Conservation (phyloP, 2,329 filamentous ascomycete genomes). For the Trichothecium roseum region DNA sequence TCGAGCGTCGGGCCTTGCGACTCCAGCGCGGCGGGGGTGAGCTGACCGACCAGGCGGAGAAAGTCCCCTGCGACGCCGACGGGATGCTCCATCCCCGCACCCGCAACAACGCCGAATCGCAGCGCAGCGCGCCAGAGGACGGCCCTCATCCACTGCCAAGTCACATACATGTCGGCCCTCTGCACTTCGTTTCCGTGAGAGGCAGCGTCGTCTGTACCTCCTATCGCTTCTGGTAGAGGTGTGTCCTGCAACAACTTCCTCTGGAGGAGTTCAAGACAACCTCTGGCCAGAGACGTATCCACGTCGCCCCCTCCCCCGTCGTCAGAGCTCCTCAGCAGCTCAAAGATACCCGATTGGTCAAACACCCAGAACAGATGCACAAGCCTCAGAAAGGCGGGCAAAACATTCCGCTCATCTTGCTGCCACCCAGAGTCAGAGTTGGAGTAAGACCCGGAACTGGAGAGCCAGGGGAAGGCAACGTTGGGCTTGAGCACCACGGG, state of each 20-base stretch:
- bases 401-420: slow-evolving; percentile 30
- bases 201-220: too few species aligned
- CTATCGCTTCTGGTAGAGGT: background rate
- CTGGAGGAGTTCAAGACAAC: slow-evolving; percentile 28
- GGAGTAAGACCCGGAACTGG: slow-evolving; percentile 13
- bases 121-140: slow-evolving; percentile 33
- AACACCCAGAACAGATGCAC: slow-evolving; percentile 39
- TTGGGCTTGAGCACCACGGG: slow-evolving; percentile 33
- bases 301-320: too few species aligned
- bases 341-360: slow-evolving; percentile 36
- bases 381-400: slow-evolving; percentile 38
- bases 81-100: slow-evolving; percentile 24
- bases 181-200: slow-evolving; percentile 38
- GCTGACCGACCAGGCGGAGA: slow-evolving; percentile 26
- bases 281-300: slow-evolving; percentile 16
- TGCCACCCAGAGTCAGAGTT: too few species aligned
- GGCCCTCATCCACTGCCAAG: slow-evolving; percentile 39
- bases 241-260: slow-evolving; percentile 19
- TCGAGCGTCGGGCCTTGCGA: slow-evolving; percentile 37
- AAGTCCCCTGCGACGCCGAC: slow-evolving; percentile 36
- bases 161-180: slow-evolving; percentile 36
- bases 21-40: slow-evolving; percentile 35
- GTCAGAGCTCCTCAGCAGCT: slow-evolving; percentile 29
- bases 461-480: slow-evolving; percentile 22
- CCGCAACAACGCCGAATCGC: slow-evolving; percentile 18